Conservation (phyloP, 1,284 basidiomycete species). For the Dichomitus squalens region DNA sequence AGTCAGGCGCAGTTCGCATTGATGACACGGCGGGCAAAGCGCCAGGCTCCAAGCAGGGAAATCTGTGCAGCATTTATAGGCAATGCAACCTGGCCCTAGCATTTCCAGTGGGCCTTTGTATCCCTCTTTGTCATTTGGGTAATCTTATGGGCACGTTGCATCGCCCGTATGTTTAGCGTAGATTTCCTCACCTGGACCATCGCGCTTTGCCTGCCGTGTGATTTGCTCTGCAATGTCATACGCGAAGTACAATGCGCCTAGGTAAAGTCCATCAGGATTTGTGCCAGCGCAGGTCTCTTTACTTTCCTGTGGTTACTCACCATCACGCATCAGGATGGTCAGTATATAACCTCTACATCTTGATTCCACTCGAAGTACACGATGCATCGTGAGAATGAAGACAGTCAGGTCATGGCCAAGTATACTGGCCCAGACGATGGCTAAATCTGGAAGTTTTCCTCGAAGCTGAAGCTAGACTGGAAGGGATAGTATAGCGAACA, state of each 20-base stretch:
- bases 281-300: too few species aligned
- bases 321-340: constrained; percentile 9
- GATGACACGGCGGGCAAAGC: too few species aligned
- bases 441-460: constrained; percentile 1
- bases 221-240: neutral
- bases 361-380: neutral
- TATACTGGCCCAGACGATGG: constrained; percentile 4
- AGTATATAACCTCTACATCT: constrained; percentile 7
- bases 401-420: constrained; percentile 5
- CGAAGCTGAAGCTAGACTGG: neutral
- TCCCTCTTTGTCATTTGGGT: too few species aligned
- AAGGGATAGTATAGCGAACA: too few species aligned
- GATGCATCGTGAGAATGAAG: constrained; percentile 8
- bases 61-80: too few species aligned
- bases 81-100: too few species aligned
- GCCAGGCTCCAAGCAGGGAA: too few species aligned
- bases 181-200: too few species aligned
- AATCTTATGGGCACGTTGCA: too few species aligned
- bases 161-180: too few species aligned
- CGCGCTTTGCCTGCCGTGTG: neutral
- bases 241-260: constrained; percentile 7
- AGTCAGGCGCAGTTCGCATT: too few species aligned
- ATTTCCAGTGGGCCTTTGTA: too few species aligned
- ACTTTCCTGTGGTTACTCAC: neutral
- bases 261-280: neutral